These are phyloP conservation scores for Tuber borchii DNA, from an alignment of 495 filamentous ascomycete species.

Conservation along the genomic window DNA sequence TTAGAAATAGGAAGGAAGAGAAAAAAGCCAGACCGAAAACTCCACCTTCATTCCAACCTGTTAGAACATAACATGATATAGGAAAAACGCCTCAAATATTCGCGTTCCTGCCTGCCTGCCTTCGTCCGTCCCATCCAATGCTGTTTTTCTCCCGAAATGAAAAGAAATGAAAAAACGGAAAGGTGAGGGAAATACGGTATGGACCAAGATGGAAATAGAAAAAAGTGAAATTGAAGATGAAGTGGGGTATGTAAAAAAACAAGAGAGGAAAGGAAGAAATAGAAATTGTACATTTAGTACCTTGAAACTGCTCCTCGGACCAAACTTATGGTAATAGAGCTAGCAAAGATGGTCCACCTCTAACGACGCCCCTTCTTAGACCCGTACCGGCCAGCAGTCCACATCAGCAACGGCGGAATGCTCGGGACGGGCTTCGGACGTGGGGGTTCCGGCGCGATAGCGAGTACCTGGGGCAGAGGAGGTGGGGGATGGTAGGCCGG, in stretches of 20 bases:
- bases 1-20: background rate
- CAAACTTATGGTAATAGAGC: background rate
- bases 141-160: background rate
- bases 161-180: background rate
- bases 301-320: background rate
- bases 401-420: constrained; percentile 41
- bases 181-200: background rate
- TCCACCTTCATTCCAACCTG: background rate
- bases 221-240: background rate
- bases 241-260: background rate
- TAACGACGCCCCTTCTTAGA: constrained; percentile 18
- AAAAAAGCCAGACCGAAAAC: constrained; percentile 5
- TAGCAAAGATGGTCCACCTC: background rate
- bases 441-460: constrained; percentile 15
- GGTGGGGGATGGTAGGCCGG: constrained; percentile 16
- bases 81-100: background rate
- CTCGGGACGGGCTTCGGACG: constrained; percentile 17
- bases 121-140: background rate
- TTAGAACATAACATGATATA: background rate
- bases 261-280: background rate
- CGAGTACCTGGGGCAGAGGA: constrained; percentile 12
- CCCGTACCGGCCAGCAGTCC: constrained; percentile 41
- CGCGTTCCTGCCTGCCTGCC: background rate
- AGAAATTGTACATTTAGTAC: background rate
- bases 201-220: background rate